Evolutionary conservation across 2,329 filamentous ascomycete species (phyloP).

Genomic region (Trichoderma brevicompactum): DNA sequence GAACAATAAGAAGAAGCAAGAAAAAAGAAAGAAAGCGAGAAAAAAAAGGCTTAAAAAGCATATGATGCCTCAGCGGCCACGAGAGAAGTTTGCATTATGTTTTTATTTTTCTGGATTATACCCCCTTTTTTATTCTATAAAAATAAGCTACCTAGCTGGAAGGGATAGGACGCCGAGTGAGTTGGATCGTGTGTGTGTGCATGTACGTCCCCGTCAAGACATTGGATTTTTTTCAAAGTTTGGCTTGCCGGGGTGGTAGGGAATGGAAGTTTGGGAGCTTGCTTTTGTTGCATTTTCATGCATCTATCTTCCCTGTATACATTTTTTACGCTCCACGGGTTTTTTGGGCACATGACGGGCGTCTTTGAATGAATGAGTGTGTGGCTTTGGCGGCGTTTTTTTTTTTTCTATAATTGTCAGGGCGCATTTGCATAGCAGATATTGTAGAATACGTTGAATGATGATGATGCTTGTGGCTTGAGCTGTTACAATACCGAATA

Average conservation of each 20-base stretch:
- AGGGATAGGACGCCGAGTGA: too few relatives aligned
- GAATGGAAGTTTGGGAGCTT: too few relatives aligned
- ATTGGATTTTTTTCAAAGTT: too few relatives aligned
- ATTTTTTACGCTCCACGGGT: neutral
- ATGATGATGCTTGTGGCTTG: conserved; percentile 16
- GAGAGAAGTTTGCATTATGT: conserved; percentile 21
- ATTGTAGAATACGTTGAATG: conserved; percentile 19
- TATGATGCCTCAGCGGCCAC: conserved; percentile 2
- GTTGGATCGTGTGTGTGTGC: too few relatives aligned
- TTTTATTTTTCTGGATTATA: conserved; percentile 31
- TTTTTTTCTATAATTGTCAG: neutral
- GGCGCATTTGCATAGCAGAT: conserved; percentile 21
- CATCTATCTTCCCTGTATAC: neutral
- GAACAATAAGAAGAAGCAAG: neutral
- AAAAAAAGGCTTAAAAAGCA: neutral
- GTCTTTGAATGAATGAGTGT: conserved; percentile 17
- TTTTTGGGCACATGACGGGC: neutral
- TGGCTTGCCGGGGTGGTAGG: too few relatives aligned
- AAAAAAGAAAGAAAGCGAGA: neutral
- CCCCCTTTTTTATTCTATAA: conserved; percentile 23
- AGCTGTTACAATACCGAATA: neutral
- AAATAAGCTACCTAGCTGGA: too few relatives aligned
- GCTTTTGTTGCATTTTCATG: too few relatives aligned
- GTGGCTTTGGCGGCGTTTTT: conserved; percentile 15
- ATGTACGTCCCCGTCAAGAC: too few relatives aligned